phyloP scores from a whole-genome alignment of 148 eudicot genomes.

The Silene conica region DNA sequence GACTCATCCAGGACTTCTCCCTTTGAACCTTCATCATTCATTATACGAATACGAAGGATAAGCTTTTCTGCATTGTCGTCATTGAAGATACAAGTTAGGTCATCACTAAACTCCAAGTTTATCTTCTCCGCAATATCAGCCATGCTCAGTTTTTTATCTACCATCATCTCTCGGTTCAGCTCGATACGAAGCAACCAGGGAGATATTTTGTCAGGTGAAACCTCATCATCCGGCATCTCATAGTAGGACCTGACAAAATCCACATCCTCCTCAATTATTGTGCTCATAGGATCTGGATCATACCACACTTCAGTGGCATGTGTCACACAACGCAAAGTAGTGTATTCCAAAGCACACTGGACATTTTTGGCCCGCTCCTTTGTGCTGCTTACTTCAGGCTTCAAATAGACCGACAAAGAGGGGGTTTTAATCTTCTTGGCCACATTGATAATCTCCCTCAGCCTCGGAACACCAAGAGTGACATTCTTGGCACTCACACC shows the following conservation, averaged over 20 bases:
- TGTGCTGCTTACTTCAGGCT: constrained; percentile 62
- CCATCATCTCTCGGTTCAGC: constrained; percentile 97
- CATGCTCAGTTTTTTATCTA: constrained; percentile 95
- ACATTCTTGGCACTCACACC: constrained; percentile 99
- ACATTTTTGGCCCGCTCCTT: constrained; percentile 92
- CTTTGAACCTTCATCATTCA: constrained; percentile 91
- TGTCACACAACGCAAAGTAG: constrained; percentile 86
- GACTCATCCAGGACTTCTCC: constrained; percentile 80
- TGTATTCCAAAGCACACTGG: constrained; percentile 91
- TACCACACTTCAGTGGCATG: constrained; percentile 99
- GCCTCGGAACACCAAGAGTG: constrained; percentile 96
- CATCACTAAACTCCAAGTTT: constrained; percentile 82
- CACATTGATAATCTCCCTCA: constrained; percentile 95
- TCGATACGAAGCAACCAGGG: constrained; percentile 99
- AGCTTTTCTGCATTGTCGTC: constrained; percentile 97
- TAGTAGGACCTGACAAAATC: constrained; percentile 93
- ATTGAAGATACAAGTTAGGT: constrained; percentile 83
- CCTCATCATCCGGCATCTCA: constrained; percentile 99
- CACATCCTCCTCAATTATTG: constrained; percentile 83
- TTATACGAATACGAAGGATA: constrained; percentile 93
- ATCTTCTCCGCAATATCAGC: constrained; percentile 97
- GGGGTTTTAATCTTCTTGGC: constrained; percentile 98
- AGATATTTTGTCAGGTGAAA: constrained; percentile 86
- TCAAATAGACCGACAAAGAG: constrained; percentile 86
- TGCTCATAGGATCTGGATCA: constrained; percentile 97